Conservation (phyloP, 768 basidiomycete genomes). For the Leccinum boreale region DNA sequence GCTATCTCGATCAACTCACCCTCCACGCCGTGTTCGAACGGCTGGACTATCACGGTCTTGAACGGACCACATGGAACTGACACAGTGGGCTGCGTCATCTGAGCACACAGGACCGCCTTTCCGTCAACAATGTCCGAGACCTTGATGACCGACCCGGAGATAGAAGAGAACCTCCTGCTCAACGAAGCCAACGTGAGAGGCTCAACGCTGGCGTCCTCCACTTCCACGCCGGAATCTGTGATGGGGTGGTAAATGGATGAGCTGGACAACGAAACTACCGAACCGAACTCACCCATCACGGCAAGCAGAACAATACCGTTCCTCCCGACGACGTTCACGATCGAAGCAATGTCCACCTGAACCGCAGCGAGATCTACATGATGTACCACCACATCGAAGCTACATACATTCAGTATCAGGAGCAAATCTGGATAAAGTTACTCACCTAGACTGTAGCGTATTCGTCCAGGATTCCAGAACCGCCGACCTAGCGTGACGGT, state of each 20-base stretch:
- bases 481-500: constrained; percentile 13
- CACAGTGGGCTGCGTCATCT: constrained; percentile 14
- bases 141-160: background rate
- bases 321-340: constrained; percentile 23
- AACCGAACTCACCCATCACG: constrained; percentile 15
- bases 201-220: background rate
- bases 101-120: background rate
- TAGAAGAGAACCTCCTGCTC: background rate
- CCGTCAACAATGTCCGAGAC: background rate
- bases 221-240: background rate
- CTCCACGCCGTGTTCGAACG: constrained; percentile 25
- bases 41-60: constrained; percentile 26
- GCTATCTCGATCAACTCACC: constrained; percentile 27
- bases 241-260: background rate
- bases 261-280: too few species aligned
- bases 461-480: constrained; percentile 20
- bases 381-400: constrained; percentile 22
- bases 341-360: constrained; percentile 17
- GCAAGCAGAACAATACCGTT: constrained; percentile 23
- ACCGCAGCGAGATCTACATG: constrained; percentile 21
- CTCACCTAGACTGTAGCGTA: constrained; percentile 12
- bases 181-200: background rate
- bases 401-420: background rate
- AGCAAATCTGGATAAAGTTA: background rate
- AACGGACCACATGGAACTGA: constrained; percentile 13